Base-by-base conservation (phyloP, 345 rosid species). In the Aquilaria malaccensis region DNA sequence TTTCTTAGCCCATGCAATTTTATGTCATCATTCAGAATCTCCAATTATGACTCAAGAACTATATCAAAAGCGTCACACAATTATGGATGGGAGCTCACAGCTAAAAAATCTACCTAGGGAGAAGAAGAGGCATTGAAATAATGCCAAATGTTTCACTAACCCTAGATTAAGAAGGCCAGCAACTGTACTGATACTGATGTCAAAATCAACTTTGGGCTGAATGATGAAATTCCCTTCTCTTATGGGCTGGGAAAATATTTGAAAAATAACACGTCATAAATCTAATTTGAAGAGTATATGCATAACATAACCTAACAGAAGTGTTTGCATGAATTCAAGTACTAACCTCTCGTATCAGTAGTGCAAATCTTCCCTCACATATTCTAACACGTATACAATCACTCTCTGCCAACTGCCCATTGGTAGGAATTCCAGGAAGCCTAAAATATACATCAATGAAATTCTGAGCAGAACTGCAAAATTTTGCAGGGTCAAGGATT, bases 141-240 rank as follows among this genome's bases (percentile, higher is more conserved):
- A 15, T 15, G 15, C 15, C 15, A 70, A 62, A 32, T 30, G 55
- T 33, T 52, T 52, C 52, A 67, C 92, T 80, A 80, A 95, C 99
- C 99, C 99, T 64, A 95, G 99, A 72, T 88, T 91, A 60, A 91
- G 93, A 73, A 95, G 99, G 61, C 99, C 99, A 31, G 91, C 89
- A 68, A 95, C 99, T 29, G 99, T 95, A 76, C 89, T 88, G 66
- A 86, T 81, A 79, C 99, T 88, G 61, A 95, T 95, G 79, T 91
- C 99, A 56, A 95, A 95, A 76, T 91, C 99, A 67, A 95, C 99
- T 82, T 95, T 95, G 30, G 97, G 99, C 75, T 95, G 99, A 77
- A 95, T 88, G 75, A 95, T 91, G 83, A 91, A 91, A 76, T 91
- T 84, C 67, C 99, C 99, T 85, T 95, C 99, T 80, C 96, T 82